phyloP scores from a whole-genome alignment of 2,329 filamentous ascomycete species.

The Sclerotiophoma versabilis region DNA sequence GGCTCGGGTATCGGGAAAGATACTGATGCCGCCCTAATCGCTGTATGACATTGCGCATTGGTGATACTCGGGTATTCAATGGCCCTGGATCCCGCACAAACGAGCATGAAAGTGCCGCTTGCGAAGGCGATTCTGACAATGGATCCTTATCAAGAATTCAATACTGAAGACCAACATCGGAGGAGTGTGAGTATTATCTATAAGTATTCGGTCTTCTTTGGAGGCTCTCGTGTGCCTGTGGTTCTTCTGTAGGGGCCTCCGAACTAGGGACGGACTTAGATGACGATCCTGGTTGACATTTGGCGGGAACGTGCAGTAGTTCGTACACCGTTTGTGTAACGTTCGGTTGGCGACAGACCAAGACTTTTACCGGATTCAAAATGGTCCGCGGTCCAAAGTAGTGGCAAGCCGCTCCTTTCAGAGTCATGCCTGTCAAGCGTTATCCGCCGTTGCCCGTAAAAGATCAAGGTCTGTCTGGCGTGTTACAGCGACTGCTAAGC shows the following conservation, averaged over 20 bases:
- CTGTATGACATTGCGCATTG: neutral
- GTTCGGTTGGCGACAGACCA: neutral
- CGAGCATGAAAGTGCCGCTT: too few species aligned
- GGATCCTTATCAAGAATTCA: too few species aligned
- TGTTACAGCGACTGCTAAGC: neutral
- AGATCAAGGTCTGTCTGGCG: neutral
- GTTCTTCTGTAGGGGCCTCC: too few species aligned
- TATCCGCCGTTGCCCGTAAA: neutral
- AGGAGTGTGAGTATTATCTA: too few species aligned
- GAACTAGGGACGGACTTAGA: neutral
- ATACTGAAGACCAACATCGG: too few species aligned
- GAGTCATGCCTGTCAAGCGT: neutral
- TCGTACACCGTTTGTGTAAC: conserved; percentile 8
- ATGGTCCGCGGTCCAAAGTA: neutral
- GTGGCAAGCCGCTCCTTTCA: neutral
- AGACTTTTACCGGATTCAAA: neutral
- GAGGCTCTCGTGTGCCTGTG: too few species aligned
- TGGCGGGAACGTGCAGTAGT: conserved; percentile 5
- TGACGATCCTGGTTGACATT: neutral
- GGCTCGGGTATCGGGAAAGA: neutral
- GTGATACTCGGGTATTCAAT: too few species aligned
- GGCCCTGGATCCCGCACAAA: too few species aligned
- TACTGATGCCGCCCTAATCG: neutral
- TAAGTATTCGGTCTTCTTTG: too few species aligned
- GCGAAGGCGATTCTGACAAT: too few species aligned